Evolutionary conservation across 2,329 filamentous ascomycete species (phyloP), one percentile per base, ranked within the genome.

Genomic region (Penicillium psychrosexuale): DNA sequence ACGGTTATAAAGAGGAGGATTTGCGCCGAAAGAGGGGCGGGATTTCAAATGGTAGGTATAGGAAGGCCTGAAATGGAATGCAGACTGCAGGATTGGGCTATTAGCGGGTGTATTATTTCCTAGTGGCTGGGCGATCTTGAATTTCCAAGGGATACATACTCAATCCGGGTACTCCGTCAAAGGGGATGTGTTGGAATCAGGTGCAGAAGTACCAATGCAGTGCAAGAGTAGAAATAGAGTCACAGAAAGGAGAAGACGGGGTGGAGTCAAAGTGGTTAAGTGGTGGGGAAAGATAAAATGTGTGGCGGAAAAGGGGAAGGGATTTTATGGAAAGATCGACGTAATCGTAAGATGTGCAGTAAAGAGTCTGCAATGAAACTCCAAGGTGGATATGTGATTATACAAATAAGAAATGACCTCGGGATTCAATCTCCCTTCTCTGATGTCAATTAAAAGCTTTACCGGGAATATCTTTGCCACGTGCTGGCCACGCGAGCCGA

Each of bases 381-480:
- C 4, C 12, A 12, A 30, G 17, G 27, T 22, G 15, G 13, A 42
- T 30, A 42, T 13, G 6, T 28, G 15, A 22, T 19, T 37, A 28
- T 37, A 15, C 3, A 19, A 9, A 42, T 40, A 22, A 40, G 27
- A 27, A 12, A 39, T 39, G 11, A 9, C n/a, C 8, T 37, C 9
- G 34, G 34, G n/a, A 31, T 9, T 9, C 8, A 44, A 43, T 31
- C 11, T 36, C 30, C 27, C 2, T 33, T 46, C 45, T 30, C 11
- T 40, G 37, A 44, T 39, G 27, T 39, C 36, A 38, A 53, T 8
- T 8, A 37, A 39, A 38, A 46, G 36, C 51, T 40, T 55, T 55
- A 33, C 42, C 40, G 42, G 51, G 31, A 24, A 51, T 55, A 36
- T 61, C n/a, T 59, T 62, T 59, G 61, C 61, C 61, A 63, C 61